phyloP scores from a whole-genome alignment of 148 eudicot genomes.

The Nepenthes gracilis region DNA sequence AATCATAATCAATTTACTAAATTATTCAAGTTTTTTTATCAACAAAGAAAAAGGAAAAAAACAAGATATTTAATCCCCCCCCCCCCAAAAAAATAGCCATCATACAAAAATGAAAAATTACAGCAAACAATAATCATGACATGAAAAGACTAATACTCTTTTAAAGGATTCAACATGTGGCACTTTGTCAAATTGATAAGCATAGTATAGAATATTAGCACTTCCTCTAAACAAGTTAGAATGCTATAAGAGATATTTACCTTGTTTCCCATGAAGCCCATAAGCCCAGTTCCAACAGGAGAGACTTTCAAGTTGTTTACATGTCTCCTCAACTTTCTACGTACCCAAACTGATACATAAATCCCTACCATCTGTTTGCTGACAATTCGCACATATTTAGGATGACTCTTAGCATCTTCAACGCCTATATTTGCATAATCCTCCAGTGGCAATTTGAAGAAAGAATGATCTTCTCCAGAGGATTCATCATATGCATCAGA shows the following conservation, averaged over 20 bases:
- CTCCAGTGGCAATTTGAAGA: conserved; percentile 21
- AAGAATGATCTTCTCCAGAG: conserved; percentile 37
- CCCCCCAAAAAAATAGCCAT: too few species aligned
- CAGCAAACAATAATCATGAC: too few species aligned
- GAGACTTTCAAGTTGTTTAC: conserved; percentile 68
- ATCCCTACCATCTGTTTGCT: conserved; percentile 99
- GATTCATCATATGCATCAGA: conserved; percentile 36
- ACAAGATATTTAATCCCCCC: too few species aligned
- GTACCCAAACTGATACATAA: conserved; percentile 82
- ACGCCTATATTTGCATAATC: conserved; percentile 1
- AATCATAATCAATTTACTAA: too few species aligned
- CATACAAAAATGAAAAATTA: too few species aligned
- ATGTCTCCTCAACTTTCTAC: conserved; percentile 63
- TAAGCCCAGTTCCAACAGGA: conserved; percentile 87
- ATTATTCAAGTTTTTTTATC: too few species aligned
- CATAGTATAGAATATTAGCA: too few species aligned
- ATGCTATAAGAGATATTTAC: conserved; percentile 18
- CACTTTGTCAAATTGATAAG: too few species aligned
- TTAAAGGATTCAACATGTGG: too few species aligned
- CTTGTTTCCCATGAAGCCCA: conserved; percentile 99
- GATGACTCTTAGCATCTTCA: conserved; percentile 12
- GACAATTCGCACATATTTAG: conserved; percentile 67
- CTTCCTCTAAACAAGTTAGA: not conserved
- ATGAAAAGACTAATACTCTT: too few species aligned
- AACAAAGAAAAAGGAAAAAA: too few species aligned